A percentile compares a stretch with the other conserved stretches of the same genome.
Conservation (phyloP, 1,284 basidiomycete genomes). For the Leccinum huronense region DNA sequence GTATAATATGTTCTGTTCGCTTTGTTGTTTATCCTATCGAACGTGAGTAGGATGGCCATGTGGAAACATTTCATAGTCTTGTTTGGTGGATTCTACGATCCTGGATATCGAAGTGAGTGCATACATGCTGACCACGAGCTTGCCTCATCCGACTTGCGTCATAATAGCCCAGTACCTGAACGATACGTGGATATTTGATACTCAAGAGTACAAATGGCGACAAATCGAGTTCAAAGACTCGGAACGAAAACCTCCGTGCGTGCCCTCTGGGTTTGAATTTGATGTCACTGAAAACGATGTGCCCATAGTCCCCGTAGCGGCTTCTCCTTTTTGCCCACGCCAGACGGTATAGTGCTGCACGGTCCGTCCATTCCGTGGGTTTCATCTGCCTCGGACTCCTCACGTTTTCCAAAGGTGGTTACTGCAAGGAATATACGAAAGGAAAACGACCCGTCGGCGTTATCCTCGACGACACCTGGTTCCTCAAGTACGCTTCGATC, state of each 20-base stretch:
- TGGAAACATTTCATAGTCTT: constrained; percentile 89
- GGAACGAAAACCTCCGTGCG: constrained; percentile 71
- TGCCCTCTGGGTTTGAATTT: neutral
- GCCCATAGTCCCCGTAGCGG: constrained; percentile 70
- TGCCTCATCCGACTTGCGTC: neutral
- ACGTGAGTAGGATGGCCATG: constrained; percentile 68
- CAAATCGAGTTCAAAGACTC: constrained; percentile 73
- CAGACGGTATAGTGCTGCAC: constrained; percentile 82
- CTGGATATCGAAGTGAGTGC: constrained; percentile 66
- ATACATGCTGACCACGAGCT: neutral
- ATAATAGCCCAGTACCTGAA: constrained; percentile 77
- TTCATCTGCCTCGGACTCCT: neutral
- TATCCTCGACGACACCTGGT: constrained; percentile 90
- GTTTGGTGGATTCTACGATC: constrained; percentile 87
- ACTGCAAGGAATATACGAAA: constrained; percentile 89
- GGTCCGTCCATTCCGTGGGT: constrained; percentile 44
- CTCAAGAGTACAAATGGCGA: constrained; percentile 84
- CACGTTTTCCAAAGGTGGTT: constrained; percentile 58
- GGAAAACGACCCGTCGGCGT: constrained; percentile 85
- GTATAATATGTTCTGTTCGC: neutral
- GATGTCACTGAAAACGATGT: neutral
- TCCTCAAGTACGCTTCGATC: constrained; percentile 59
- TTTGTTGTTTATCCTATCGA: neutral
- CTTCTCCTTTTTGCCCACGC: constrained; percentile 81
- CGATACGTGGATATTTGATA: constrained; percentile 89